Percentiles rank a stretch among this genome's conserved stretches.
These are phyloP conservation scores for Cercospora sp. DNA, from an alignment of 2,329 filamentous ascomycete genomes.

Conservation along the genomic window DNA sequence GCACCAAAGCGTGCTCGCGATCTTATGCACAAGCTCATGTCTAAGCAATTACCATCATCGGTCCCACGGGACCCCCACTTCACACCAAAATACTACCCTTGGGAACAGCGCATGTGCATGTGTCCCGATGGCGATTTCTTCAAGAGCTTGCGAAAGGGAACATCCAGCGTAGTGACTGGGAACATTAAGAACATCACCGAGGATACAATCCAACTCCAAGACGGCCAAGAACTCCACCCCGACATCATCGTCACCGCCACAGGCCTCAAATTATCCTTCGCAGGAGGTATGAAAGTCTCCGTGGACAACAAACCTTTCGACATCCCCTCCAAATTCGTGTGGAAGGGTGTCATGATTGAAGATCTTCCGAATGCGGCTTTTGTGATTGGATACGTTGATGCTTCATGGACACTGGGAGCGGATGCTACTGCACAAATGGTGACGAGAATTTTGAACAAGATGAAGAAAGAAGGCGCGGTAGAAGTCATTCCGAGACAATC, in stretches of 20 bases:
- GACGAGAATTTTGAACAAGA: slow-evolving; percentile 53
- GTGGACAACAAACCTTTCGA: slow-evolving; percentile 54
- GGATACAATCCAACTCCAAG: slow-evolving; percentile 50
- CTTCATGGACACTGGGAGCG: slow-evolving; percentile 60
- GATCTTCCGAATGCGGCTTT: slow-evolving; percentile 62
- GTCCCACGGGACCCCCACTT: slow-evolving; percentile 46
- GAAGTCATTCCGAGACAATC: slow-evolving; percentile 48
- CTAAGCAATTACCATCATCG: slow-evolving; percentile 48
- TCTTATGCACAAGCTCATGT: slow-evolving; percentile 47
- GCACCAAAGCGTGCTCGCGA: slow-evolving; percentile 36
- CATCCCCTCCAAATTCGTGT: slow-evolving; percentile 55
- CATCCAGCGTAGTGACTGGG: slow-evolving; percentile 56
- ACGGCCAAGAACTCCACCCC: slow-evolving; percentile 49
- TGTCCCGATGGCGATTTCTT: slow-evolving; percentile 63
- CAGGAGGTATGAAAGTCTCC: slow-evolving; percentile 49
- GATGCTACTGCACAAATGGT: slow-evolving; percentile 56
- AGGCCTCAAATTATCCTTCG: slow-evolving; percentile 58
- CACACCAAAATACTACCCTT: slow-evolving; percentile 51
- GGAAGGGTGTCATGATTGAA: slow-evolving; percentile 63
- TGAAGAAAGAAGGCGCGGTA: slow-evolving; percentile 47
- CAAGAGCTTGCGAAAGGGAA: slow-evolving; percentile 51
- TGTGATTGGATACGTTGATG: slow-evolving; percentile 61
- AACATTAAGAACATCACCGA: slow-evolving; percentile 53
- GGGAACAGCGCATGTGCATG: slow-evolving; percentile 75
- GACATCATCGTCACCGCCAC: slow-evolving; percentile 68